These are phyloP conservation scores for Exophiala xenobiotica DNA, from an alignment of 2,329 filamentous ascomycete genomes.

Conservation along the genomic window DNA sequence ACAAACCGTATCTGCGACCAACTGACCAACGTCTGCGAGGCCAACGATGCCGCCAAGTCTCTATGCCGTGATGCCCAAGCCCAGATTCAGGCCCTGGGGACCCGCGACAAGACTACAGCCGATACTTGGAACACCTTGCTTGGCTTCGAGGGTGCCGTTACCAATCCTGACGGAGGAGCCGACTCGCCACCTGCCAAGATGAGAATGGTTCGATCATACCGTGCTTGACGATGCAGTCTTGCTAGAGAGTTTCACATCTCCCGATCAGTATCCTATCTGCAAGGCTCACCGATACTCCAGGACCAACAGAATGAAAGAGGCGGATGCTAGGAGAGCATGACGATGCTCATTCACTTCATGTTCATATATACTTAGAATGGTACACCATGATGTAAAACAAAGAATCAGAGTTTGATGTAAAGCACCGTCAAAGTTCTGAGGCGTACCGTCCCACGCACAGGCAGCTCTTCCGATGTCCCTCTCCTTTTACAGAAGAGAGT, in stretches of 20 bases:
- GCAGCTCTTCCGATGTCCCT: no score
- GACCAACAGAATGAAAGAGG: no score
- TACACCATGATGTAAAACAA: background rate
- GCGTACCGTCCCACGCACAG: no score
- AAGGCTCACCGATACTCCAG: no score
- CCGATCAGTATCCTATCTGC: no score
- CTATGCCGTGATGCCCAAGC: constrained; percentile 56
- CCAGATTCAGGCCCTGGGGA: constrained; percentile 48
- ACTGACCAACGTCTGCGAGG: constrained; percentile 65
- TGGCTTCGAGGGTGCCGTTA: constrained; percentile 35
- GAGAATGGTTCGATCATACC: constrained; percentile 13
- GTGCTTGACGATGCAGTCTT: no score
- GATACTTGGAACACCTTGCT: constrained; percentile 43
- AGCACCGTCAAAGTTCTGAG: background rate
- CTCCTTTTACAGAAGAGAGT: no score
- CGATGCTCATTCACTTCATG: background rate
- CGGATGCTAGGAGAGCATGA: background rate
- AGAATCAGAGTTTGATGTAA: constrained; percentile 1
- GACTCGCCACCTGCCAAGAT: constrained; percentile 22
- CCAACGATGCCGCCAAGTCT: constrained; percentile 59
- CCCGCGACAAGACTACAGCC: constrained; percentile 41
- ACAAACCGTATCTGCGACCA: constrained; percentile 71
- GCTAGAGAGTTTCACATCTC: no score
- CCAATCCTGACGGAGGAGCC: constrained; percentile 23
- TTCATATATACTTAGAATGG: background rate